Evolutionary conservation across 2,329 filamentous ascomycete genomes (phyloP).

Genomic region (Ophiostoma perfectum): DNA sequence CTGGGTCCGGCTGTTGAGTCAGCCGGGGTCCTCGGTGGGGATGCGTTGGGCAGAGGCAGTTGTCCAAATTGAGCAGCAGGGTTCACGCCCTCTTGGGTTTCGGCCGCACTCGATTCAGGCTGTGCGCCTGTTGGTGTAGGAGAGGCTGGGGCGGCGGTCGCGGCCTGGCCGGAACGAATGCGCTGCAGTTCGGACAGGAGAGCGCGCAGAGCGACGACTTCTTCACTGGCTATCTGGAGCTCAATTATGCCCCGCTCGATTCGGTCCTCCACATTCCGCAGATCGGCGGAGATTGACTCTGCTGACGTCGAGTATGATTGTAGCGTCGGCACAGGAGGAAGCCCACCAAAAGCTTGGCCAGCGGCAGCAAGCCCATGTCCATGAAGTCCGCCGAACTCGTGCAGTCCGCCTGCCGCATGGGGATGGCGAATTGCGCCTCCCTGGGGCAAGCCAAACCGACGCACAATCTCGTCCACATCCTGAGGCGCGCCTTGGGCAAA

Average conservation of each 20-base stretch:
- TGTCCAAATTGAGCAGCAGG: background rate
- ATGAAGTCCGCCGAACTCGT: background rate
- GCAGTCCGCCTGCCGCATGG: background rate
- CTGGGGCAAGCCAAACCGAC: conserved; percentile 45
- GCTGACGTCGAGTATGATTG: conserved; percentile 19
- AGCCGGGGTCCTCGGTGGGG: too few relatives aligned
- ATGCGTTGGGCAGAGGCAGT: background rate
- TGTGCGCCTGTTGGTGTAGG: background rate
- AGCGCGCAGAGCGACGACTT: conserved; percentile 62
- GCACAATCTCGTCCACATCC: conserved; percentile 62
- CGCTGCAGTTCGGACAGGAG: conserved; percentile 63
- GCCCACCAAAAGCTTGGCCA: too few relatives aligned
- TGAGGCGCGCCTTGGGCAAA: conserved; percentile 64
- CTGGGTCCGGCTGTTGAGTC: too few relatives aligned
- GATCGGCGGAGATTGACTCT: conserved; percentile 50
- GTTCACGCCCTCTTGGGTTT: background rate
- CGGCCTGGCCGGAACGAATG: conserved; percentile 44
- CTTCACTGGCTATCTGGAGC: conserved; percentile 59
- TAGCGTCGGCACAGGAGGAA: conserved; percentile 31
- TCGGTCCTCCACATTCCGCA: conserved; percentile 62
- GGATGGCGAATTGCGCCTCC: background rate
- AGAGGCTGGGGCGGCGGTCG: background rate
- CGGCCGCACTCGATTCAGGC: background rate
- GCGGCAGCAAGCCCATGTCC: background rate
- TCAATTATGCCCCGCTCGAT: conserved; percentile 58